Evolutionary conservation across 2,329 filamentous ascomycete genomes (phyloP).

Genomic region (Stemphylium vesicarium): DNA sequence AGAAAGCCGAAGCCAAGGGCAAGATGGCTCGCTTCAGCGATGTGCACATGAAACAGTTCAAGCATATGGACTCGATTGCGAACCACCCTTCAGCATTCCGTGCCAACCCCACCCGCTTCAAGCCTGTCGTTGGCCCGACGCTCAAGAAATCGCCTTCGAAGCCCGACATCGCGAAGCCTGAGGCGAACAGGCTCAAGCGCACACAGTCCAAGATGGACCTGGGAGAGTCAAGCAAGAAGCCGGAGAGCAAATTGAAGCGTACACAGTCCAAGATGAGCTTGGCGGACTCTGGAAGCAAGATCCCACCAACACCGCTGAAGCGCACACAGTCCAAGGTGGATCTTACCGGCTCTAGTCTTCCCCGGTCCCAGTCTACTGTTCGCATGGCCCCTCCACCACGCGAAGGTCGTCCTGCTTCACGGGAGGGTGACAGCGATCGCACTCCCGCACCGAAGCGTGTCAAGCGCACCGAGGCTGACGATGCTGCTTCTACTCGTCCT

Average conservation of each 20-base stretch:
- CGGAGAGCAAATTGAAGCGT: slow-evolving; percentile 56
- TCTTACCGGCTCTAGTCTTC: slow-evolving; percentile 57
- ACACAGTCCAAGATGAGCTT: slow-evolving; percentile 65
- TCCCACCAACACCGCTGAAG: slow-evolving; percentile 56
- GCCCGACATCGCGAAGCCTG: slow-evolving; percentile 55
- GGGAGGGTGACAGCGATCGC: slow-evolving; percentile 43
- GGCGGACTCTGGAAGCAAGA: slow-evolving; percentile 61
- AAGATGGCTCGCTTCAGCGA: slow-evolving; percentile 82
- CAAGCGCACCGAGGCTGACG: slow-evolving; percentile 71
- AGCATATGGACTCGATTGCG: slow-evolving; percentile 97
- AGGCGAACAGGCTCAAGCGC: slow-evolving; percentile 58
- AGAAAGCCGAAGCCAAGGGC: slow-evolving; percentile 80
- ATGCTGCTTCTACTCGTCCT: slow-evolving; percentile 70
- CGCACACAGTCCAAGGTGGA: slow-evolving; percentile 64
- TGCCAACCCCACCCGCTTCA: slow-evolving; percentile 60
- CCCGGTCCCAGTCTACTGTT: slow-evolving; percentile 46
- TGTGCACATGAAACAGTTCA: slow-evolving; percentile 85
- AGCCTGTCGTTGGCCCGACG: slow-evolving; percentile 50
- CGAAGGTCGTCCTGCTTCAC: slow-evolving; percentile 33
- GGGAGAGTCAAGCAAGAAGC: slow-evolving; percentile 61
- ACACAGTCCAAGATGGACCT: slow-evolving; percentile 67
- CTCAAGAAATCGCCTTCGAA: slow-evolving; percentile 48
- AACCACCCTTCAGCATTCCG: slow-evolving; percentile 82
- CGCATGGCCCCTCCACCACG: slow-evolving; percentile 35
- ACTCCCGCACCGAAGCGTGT: slow-evolving; percentile 68